Conservation (phyloP, 306 rosid genomes). For the Carpinus fangiana region DNA sequence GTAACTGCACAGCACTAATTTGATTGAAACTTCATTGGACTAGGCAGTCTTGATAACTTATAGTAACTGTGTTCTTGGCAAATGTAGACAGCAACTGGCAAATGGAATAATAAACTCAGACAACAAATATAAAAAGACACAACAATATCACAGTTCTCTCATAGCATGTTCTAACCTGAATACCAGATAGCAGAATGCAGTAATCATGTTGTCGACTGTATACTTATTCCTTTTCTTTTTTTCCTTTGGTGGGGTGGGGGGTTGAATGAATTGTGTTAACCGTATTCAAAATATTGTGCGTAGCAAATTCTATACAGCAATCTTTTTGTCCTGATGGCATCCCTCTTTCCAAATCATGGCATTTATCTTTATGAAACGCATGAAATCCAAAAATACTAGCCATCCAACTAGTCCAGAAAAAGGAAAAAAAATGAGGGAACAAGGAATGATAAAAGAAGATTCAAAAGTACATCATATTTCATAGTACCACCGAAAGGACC, state of each 20-base stretch:
- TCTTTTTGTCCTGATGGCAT: neutral
- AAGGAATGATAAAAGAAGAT: neutral
- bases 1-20: neutral
- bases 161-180: too few species aligned
- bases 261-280: too few species aligned
- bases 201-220: too few species aligned
- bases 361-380: neutral
- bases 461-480: constrained; percentile 43
- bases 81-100: neutral
- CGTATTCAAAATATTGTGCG: too few species aligned
- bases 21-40: neutral
- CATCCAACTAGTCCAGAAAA: neutral
- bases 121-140: too few species aligned
- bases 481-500: constrained; percentile 2
- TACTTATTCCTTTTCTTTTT: too few species aligned
- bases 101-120: too few species aligned
- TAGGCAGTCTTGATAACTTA: neutral
- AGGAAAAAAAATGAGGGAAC: neutral
- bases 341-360: neutral
- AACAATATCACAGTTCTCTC: too few species aligned
- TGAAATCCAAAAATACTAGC: neutral
- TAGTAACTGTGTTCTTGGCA: neutral
- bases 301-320: too few species aligned
- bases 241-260: too few species aligned
- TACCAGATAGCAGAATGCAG: too few species aligned